phyloP scores from a whole-genome alignment of 768 basidiomycete genomes.

The Boletus rubroflammeus region DNA sequence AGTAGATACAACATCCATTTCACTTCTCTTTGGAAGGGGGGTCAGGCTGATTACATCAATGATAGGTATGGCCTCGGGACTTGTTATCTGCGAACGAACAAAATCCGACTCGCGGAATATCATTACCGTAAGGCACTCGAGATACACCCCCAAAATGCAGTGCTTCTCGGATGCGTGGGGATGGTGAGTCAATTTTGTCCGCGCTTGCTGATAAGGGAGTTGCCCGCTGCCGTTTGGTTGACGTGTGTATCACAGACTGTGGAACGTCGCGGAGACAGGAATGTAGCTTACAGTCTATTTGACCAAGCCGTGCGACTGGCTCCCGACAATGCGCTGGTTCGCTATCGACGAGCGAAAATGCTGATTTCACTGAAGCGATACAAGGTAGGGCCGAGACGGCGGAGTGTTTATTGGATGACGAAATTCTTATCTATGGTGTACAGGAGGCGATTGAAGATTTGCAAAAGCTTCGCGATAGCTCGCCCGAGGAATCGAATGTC shows the following conservation, averaged over 20 bases:
- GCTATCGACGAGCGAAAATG: slow-evolving; percentile 92
- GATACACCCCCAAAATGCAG: slow-evolving; percentile 93
- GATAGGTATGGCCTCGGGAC: slow-evolving; percentile 97
- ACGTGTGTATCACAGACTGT: slow-evolving; percentile 58
- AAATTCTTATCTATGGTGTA: slow-evolving; percentile 23
- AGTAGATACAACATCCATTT: neutral
- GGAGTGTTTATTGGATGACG: slow-evolving; percentile 21
- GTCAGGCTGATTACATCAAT: slow-evolving; percentile 26
- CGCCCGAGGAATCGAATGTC: slow-evolving; percentile 95
- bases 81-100: slow-evolving; percentile 93
- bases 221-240: slow-evolving; percentile 5
- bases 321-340: slow-evolving; percentile 88
- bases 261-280: slow-evolving; percentile 78
- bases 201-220: slow-evolving; percentile 19
- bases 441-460: slow-evolving; percentile 82
- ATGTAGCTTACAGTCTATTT: slow-evolving; percentile 74
- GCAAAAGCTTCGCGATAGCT: slow-evolving; percentile 71
- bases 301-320: slow-evolving; percentile 75
- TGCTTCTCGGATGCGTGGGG: slow-evolving; percentile 93
- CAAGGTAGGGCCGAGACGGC: slow-evolving; percentile 48
- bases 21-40: neutral
- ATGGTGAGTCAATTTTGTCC: slow-evolving; percentile 63
- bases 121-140: slow-evolving; percentile 90
- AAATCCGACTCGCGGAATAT: slow-evolving; percentile 90
- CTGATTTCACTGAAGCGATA: slow-evolving; percentile 82